A percentile compares a stretch with the other conserved stretches of the same genome.
Conservation (phyloP, 2,329 filamentous ascomycete species). For the Gremmenia infestans region DNA sequence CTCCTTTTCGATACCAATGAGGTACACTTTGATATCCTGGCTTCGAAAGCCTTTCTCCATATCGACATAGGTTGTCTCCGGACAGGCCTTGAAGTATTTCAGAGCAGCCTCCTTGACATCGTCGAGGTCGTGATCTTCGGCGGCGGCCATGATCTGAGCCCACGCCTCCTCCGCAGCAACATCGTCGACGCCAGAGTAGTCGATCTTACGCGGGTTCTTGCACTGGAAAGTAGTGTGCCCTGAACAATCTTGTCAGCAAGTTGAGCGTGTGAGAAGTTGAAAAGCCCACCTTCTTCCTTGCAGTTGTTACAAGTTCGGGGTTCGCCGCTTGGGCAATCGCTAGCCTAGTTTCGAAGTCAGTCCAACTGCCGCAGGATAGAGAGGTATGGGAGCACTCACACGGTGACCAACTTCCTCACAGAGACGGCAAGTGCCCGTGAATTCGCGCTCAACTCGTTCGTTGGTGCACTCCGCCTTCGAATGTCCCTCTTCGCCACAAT, state of each 20-base stretch:
- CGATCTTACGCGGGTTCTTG: slow-evolving; percentile 54
- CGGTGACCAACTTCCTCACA: slow-evolving; percentile 51
- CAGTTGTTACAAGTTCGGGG: slow-evolving; percentile 57
- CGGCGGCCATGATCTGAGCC: slow-evolving; percentile 48
- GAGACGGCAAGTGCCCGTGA: slow-evolving; percentile 55
- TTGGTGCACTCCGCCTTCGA: slow-evolving; percentile 59
- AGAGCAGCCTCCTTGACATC: slow-evolving; percentile 55
- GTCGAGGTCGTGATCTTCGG: slow-evolving; percentile 51
- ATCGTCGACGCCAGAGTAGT: slow-evolving; percentile 46
- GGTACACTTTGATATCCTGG: slow-evolving; percentile 48
- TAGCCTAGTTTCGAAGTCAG: slow-evolving; percentile 29
- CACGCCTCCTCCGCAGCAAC: slow-evolving; percentile 53
- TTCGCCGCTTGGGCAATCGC: slow-evolving; percentile 58
- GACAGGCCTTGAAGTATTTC: slow-evolving; percentile 57
- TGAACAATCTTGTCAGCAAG: slow-evolving; percentile 25
- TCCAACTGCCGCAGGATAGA: background rate
- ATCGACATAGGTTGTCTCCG: slow-evolving; percentile 52
- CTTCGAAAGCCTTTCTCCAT: slow-evolving; percentile 57
- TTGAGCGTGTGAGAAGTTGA: background rate
- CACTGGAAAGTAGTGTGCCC: slow-evolving; percentile 54
- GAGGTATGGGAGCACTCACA: slow-evolving; percentile 4
- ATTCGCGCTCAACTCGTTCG: slow-evolving; percentile 40
- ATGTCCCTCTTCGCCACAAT: slow-evolving; percentile 62
- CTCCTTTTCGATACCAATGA: slow-evolving; percentile 58
- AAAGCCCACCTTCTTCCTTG: slow-evolving; percentile 47